A percentile compares a stretch with the other conserved stretches of the same genome.
Conservation (phyloP, 495 filamentous ascomycete species). For the Penicillium turbatum region DNA sequence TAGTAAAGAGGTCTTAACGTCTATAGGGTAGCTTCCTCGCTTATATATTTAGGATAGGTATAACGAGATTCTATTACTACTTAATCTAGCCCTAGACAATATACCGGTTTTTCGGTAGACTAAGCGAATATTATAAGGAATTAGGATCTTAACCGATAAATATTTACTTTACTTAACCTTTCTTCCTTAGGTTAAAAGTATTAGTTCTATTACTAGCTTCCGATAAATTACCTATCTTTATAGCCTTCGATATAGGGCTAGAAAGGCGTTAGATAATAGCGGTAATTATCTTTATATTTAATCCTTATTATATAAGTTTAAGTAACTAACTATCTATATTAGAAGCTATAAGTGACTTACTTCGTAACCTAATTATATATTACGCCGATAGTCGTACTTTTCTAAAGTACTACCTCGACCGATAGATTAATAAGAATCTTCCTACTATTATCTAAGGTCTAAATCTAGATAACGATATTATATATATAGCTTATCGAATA, state of each 20-base stretch:
- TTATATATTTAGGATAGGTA: constrained; percentile 24
- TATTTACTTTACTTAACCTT: constrained; percentile 32
- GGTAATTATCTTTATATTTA: neutral
- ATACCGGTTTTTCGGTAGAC: constrained; percentile 22
- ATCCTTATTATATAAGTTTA: neutral
- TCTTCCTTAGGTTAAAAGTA: constrained; percentile 26
- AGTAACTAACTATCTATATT: constrained; percentile 8
- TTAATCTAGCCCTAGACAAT: constrained; percentile 19
- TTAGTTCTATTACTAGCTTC: constrained; percentile 33
- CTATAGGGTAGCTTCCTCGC: constrained; percentile 24
- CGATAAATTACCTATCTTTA: constrained; percentile 29
- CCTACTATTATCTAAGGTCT: too few species aligned
- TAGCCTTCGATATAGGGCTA: constrained; percentile 33
- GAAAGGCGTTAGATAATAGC: constrained; percentile 7
- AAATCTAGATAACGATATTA: too few species aligned
- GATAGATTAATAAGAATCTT: too few species aligned
- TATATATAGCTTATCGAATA: too few species aligned
- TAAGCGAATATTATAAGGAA: constrained; percentile 28
- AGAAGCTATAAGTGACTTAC: too few species aligned
- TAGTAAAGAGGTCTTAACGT: constrained; percentile 27
- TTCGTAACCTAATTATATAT: too few species aligned
- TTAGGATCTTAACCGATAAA: constrained; percentile 30
- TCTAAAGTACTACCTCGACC: too few species aligned
- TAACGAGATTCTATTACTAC: constrained; percentile 24
- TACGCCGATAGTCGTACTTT: too few species aligned